phyloP scores from a whole-genome alignment of 2,329 filamentous ascomycete genomes.

The Dothideomycetidae sp. region DNA sequence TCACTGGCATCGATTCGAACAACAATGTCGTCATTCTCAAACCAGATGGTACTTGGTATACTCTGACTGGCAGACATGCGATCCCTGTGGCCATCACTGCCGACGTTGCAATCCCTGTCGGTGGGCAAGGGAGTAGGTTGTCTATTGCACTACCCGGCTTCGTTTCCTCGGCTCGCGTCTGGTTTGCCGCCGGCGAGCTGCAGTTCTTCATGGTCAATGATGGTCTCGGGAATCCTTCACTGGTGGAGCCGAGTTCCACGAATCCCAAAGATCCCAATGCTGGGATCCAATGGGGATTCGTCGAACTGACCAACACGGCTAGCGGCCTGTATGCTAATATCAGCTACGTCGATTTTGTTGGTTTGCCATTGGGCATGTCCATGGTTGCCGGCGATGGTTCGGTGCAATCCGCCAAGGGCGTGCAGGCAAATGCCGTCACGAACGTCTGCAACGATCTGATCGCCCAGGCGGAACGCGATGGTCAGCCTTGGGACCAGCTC shows the following conservation, averaged over 20 bases:
- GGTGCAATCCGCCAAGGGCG: slow-evolving; percentile 37
- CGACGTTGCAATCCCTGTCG: slow-evolving; percentile 32
- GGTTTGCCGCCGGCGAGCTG: slow-evolving; percentile 32
- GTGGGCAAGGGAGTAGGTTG: slow-evolving; percentile 24
- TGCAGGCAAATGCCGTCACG: slow-evolving; percentile 42
- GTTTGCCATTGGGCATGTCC: slow-evolving; percentile 37
- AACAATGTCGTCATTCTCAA: slow-evolving; percentile 31
- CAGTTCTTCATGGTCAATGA: slow-evolving; percentile 29
- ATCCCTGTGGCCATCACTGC: slow-evolving; percentile 25
- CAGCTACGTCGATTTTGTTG: slow-evolving; percentile 16
- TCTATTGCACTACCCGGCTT: slow-evolving; percentile 29
- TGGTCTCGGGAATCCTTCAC: slow-evolving; percentile 18
- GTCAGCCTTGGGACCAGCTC: slow-evolving; percentile 47
- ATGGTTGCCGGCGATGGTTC: slow-evolving; percentile 35
- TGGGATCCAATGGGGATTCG: slow-evolving; percentile 28
- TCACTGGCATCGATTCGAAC: slow-evolving; percentile 32
- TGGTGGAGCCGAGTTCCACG: slow-evolving; percentile 37
- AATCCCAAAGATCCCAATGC: slow-evolving; percentile 27
- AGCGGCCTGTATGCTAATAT: slow-evolving; percentile 26
- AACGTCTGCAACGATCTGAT: slow-evolving; percentile 40
- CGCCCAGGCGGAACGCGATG: slow-evolving; percentile 42
- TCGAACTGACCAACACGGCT: slow-evolving; percentile 30
- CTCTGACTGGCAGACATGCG: slow-evolving; percentile 26
- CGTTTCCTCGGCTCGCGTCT: slow-evolving; percentile 31
- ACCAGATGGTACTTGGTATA: slow-evolving; percentile 29